Percentiles rank a stretch among this genome's conserved stretches.
Conservation (phyloP, 139 green algal genomes). For the Gonium pectorale region DNA sequence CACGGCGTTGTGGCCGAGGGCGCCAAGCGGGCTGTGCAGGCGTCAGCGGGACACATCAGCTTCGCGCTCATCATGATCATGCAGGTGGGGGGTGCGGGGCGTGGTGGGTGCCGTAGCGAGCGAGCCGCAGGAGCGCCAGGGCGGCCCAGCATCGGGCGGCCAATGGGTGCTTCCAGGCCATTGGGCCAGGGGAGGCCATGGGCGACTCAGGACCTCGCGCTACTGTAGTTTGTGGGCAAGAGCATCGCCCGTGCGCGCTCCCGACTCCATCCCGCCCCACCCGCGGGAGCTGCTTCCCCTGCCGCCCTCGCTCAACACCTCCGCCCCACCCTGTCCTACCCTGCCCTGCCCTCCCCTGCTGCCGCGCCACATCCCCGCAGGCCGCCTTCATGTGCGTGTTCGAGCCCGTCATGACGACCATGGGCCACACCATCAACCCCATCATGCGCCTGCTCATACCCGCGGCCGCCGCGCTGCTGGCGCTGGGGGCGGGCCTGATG, state of each 20-base stretch:
- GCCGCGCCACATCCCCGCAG: not conserved
- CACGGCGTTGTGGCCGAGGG: not conserved
- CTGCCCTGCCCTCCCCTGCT: not conserved
- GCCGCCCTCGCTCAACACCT: not conserved
- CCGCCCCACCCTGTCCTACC: not conserved
- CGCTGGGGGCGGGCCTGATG: not conserved
- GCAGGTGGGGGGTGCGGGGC: not conserved
- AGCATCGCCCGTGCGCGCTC: not conserved
- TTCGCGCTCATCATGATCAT: slow-evolving; percentile 2
- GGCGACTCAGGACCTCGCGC: not conserved
- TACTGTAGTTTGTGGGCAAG: too few species aligned
- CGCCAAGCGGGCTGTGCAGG: not conserved
- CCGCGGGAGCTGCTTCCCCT: not conserved
- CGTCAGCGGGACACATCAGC: not conserved
- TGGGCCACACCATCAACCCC: not conserved
- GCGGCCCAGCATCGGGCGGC: not conserved
- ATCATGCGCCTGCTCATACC: not conserved
- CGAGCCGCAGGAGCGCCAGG: not conserved
- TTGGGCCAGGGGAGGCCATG: not conserved
- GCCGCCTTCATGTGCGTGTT: slow-evolving; percentile 1
- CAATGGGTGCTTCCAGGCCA: not conserved
- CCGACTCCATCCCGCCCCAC: not conserved
- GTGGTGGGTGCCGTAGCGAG: not conserved
- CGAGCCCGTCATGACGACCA: not conserved
- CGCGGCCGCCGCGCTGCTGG: not conserved